Conservation (phyloP, 108 stramenopile species). For the Skeletonema grethae region DNA sequence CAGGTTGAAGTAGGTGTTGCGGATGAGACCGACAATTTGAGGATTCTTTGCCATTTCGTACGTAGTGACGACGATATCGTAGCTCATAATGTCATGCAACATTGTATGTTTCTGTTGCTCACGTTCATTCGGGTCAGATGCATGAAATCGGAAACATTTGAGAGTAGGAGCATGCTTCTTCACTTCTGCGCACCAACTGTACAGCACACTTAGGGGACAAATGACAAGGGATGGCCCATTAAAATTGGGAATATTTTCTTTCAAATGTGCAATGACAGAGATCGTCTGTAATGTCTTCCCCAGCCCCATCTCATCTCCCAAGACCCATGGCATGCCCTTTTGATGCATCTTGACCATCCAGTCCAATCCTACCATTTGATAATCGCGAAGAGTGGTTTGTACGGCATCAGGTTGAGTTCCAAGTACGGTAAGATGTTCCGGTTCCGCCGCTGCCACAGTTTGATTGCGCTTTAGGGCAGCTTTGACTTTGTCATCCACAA, state of each 20-base stretch:
- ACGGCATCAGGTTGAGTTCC: slow-evolving; percentile 35
- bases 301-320: slow-evolving; percentile 84
- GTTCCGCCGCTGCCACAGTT: slow-evolving; percentile 5
- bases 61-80: slow-evolving; percentile 67
- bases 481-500: slow-evolving; percentile 40
- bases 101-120: slow-evolving; percentile 42
- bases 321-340: slow-evolving; percentile 53
- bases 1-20: slow-evolving; percentile 40
- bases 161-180: slow-evolving; percentile 77
- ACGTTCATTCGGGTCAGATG: slow-evolving; percentile 42
- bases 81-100: slow-evolving; percentile 31
- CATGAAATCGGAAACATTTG: slow-evolving; percentile 75
- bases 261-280: slow-evolving; percentile 76
- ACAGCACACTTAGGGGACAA: slow-evolving; percentile 85
- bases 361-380: slow-evolving; percentile 87
- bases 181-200: slow-evolving; percentile 87
- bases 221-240: slow-evolving; percentile 87
- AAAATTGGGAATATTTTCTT: slow-evolving; percentile 50
- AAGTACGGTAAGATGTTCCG: background rate
- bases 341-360: slow-evolving; percentile 87
- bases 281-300: slow-evolving; percentile 94
- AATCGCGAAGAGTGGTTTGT: slow-evolving; percentile 70
- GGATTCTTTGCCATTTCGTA: slow-evolving; percentile 72
- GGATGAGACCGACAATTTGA: slow-evolving; percentile 46
- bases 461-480: background rate